Evolutionary conservation across 2,329 filamentous ascomycete species (phyloP), one percentile per base, ranked within the genome.

Genomic region (Aspergillus latus): DNA sequence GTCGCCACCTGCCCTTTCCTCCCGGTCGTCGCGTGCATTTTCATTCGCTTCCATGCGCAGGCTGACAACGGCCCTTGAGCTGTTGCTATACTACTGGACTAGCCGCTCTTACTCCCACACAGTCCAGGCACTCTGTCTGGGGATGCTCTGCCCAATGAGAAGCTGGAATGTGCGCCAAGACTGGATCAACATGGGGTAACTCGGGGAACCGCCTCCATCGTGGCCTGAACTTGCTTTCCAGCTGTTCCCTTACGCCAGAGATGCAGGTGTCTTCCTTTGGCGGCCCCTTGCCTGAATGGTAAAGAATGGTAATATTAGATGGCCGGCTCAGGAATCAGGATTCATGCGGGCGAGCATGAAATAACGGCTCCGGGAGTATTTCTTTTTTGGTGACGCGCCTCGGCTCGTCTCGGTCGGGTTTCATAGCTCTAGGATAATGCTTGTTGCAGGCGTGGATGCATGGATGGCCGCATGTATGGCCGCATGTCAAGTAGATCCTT

Each of bases 111-210:
- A 56, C 42, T 49, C 44, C 44, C 28, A 28, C 42, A 44, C 36
- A 30, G 36, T 36, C n/a, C 47, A 40, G 11, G 28, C 21, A 21
- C 21, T 21, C 21, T 21, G 21, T 30, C 5, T 21, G 21, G 21
- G 21, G 21, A 11, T 3, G 30, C 13, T 36, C 30, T 40, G 49
- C 39, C 56, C 58, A 62, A 62, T 58, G 40, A 49, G 30, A 11
- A 21, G 26, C 43, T 47, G 46, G 32, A 16, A 37, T 34, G 40
- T 36, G 37, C 39, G 54, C 48, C 48, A 62, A 56, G 56, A 28
- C 16, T 40, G 34, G 56, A 58, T 58, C 55, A 43, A 36, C 56
- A 60, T 60, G 60, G 58, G 60, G 58, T 49, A 62, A 59, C 59
- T 62, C 58, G 47, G 50, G 58, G 56, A 49, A 54, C 39, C 36